phyloP scores from a whole-genome alignment of 495 filamentous ascomycete genomes.

The Chaetomium tenue region DNA sequence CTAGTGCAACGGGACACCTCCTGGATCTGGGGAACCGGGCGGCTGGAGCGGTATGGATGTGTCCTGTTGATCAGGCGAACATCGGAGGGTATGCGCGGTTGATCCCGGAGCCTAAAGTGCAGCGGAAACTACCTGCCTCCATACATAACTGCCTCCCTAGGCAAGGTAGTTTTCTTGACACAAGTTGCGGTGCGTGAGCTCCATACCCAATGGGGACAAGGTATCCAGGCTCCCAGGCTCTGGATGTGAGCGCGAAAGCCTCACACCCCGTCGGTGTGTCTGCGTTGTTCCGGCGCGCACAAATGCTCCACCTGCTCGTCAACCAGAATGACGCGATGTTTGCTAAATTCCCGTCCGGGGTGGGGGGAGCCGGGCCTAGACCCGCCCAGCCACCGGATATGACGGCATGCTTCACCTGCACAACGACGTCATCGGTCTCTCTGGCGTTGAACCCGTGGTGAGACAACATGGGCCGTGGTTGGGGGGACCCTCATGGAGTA shows the following conservation, averaged over 20 bases:
- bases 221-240: too few relatives aligned
- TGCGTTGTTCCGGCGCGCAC: background rate
- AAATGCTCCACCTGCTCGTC: background rate
- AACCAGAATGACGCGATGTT: constrained; percentile 17
- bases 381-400: constrained; percentile 21
- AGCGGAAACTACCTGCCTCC: too few relatives aligned
- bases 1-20: background rate
- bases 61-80: background rate
- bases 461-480: background rate
- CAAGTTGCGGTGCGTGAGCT: too few relatives aligned
- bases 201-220: too few relatives aligned
- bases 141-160: too few relatives aligned
- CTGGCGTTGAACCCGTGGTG: background rate
- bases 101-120: too few relatives aligned
- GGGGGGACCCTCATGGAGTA: background rate
- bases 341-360: constrained; percentile 2
- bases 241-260: background rate
- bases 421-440: constrained; percentile 15
- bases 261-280: background rate
- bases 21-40: background rate
- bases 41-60: background rate
- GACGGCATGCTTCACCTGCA: constrained; percentile 19
- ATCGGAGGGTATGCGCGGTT: too few relatives aligned
- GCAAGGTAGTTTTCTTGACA: too few relatives aligned
- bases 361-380: constrained; percentile 14